Conservation (phyloP, 805 yeast genomes). For the Teunomyces cretensis region DNA sequence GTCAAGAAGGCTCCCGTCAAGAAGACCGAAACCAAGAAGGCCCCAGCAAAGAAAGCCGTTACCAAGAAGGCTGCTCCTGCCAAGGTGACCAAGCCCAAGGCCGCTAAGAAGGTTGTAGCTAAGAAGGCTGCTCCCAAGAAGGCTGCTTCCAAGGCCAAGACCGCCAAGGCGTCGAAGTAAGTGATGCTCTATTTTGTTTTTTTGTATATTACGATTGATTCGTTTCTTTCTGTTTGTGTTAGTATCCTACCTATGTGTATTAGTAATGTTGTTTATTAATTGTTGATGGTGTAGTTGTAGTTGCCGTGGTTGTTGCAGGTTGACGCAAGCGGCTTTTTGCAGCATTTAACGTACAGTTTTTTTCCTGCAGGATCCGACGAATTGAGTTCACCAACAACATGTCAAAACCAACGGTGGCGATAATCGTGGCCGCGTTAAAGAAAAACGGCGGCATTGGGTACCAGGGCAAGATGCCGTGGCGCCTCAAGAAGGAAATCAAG, state of each 20-base stretch:
- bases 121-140: conserved; percentile 4
- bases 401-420: conserved; percentile 23
- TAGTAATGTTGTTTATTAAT: conserved; percentile 2
- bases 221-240: conserved; percentile 2
- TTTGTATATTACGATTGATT: conserved; percentile 4
- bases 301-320: too few relatives aligned
- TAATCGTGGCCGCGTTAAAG: conserved; percentile 82
- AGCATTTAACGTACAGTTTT: background rate
- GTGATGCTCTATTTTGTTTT: background rate
- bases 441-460: conserved; percentile 85
- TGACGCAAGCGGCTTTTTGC: too few relatives aligned
- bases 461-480: conserved; percentile 86
- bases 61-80: background rate
- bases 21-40: conserved; percentile 4
- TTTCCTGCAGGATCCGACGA: background rate
- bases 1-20: conserved; percentile 6
- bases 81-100: conserved; percentile 14
- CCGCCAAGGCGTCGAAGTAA: conserved; percentile 14
- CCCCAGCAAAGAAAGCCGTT: conserved; percentile 11
- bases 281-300: background rate
- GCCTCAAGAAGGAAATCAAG: conserved; percentile 77
- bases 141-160: conserved; percentile 17
- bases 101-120: conserved; percentile 14
- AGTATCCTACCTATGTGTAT: conserved; percentile 4
- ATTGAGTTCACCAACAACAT: background rate